Evolutionary conservation across 257 asterid genomes (phyloP), one percentile per base, ranked within the genome.

Genomic region (Lantana camara): DNA sequence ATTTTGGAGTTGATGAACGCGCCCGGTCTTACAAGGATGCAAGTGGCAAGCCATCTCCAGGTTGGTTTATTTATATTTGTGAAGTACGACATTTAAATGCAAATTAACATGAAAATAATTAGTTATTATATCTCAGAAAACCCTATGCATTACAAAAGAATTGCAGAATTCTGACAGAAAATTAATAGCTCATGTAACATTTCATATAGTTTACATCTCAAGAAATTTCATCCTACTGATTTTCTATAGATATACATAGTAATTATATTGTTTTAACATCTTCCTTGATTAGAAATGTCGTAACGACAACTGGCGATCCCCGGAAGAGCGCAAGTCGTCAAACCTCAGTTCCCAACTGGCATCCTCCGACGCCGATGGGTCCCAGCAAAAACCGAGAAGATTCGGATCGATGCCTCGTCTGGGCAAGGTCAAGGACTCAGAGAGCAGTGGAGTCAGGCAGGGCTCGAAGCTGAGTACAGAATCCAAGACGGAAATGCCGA

Each of bases 41-140:
- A 81, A 78, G 87, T 81, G 1, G 82, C 87, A 0, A 81, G 87
- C 41, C 87, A 81, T 60, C 78, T 81, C 3, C 87, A 81, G 87
- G 87, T 81, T 44, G 10, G 52, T 32, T 34, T 56, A 38, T 0
- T 20, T 22, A n/a, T n/a, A 2, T 14, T n/a, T 13, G 22, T 5
- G n/a, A 49, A 11, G 21, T 19, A 1, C 9, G 5, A 2, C 11
- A 49, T 4, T 9, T 41, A 3, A 12, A 12, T 37, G 13, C 9
- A 37, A 5, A 7, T 6, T 0, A 37, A 6, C 48, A 11, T 42
- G n/a, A n/a, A n/a, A n/a, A n/a, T n/a, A n/a, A n/a, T n/a, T n/a
- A n/a, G n/a, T n/a, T n/a, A n/a, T n/a, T n/a, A 42, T n/a, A 42
- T 42, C 21, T n/a, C 17, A 14, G n/a, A 52, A 52, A 52, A 1